Base-by-base conservation (phyloP, 805 yeast genomes). In the Yarrowia phangngaensis region DNA sequence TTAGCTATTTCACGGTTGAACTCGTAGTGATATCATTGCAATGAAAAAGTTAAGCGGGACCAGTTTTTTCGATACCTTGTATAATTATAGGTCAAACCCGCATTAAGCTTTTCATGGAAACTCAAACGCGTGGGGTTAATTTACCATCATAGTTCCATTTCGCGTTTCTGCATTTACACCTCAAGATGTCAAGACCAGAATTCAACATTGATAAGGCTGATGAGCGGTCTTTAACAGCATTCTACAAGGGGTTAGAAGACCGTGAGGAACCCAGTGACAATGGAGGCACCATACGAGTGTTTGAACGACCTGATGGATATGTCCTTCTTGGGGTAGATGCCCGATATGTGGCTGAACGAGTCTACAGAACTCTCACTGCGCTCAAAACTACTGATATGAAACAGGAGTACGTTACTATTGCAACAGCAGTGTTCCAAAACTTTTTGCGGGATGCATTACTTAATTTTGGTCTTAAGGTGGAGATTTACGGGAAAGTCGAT, bases 301-400 rank as follows among this genome's bases (percentile, higher is more conserved):
- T 84, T 34, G 95, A 88, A 61, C 78, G 80, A 53, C 81, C 81
- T 34, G 95, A 86, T 53, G 88, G 85, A 63, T 92, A 81, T 65
- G 79, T 84, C 3, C 80, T 78, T 1, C 71, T 87, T 15, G 79
- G 78, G 6, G 77, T 75, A 3, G 95, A 90, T 63, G 96, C 97
- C 4, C 71, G 73, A 33, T 72, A 79, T 51, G 84, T 87, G 20
- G 96, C 97, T 3, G 94, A 88, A 54, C 70, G 74, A 50, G 79
- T 92, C 24, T 90, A 86, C 67, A 84, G 82, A 56, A 87, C 97
- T 0, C 78, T 76, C 31, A 79, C 94, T 17, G 95, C 88, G 8
- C 62, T 90, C 51, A 90, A 90, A 60, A 40, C 32, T 11, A 40
- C 34, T 11, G 47, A 40, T 22, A 26, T 29, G 12, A 29, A 29